Percentiles rank a stretch among this genome's conserved stretches.
Conservation (phyloP, 805 yeast genomes). For the Saccharomycopsis sp. region DNA sequence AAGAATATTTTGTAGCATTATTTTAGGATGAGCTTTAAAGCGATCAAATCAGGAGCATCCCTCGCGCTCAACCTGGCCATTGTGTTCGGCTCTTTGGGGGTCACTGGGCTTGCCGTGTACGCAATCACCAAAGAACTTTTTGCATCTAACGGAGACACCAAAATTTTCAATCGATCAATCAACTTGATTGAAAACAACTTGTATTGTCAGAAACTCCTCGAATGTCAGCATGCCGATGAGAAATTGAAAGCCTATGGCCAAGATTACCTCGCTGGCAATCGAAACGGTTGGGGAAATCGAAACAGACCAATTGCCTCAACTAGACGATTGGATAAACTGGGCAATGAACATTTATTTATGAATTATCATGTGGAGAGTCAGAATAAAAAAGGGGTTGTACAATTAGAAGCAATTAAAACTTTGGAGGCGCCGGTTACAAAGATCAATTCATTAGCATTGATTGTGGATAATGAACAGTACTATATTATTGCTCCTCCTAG, state of each 20-base stretch:
- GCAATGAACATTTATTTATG: slow-evolving; percentile 76
- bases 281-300: slow-evolving; percentile 61
- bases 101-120: slow-evolving; percentile 63
- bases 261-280: slow-evolving; percentile 23
- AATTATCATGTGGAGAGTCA: slow-evolving; percentile 79
- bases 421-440: slow-evolving; percentile 4
- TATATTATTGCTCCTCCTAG: slow-evolving; percentile 17
- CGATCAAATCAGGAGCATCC: slow-evolving; percentile 8
- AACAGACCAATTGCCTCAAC: slow-evolving; percentile 74
- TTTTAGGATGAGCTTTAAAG: neutral
- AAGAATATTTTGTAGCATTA: no score
- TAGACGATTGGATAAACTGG: slow-evolving; percentile 55
- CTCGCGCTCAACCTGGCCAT: slow-evolving; percentile 28
- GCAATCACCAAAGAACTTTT: slow-evolving; percentile 72
- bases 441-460: slow-evolving; percentile 12
- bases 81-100: slow-evolving; percentile 62
- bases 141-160: slow-evolving; percentile 88
- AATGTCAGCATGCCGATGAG: slow-evolving; percentile 37
- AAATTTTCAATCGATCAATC: slow-evolving; percentile 82
- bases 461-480: slow-evolving; percentile 17
- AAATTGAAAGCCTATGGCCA: slow-evolving; percentile 84
- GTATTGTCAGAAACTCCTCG: slow-evolving; percentile 49
- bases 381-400: slow-evolving; percentile 57
- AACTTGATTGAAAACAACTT: slow-evolving; percentile 64
- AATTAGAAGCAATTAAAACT: slow-evolving; percentile 68